Conservation (phyloP, 768 basidiomycete genomes). For the Rhodotorula graminis region DNA sequence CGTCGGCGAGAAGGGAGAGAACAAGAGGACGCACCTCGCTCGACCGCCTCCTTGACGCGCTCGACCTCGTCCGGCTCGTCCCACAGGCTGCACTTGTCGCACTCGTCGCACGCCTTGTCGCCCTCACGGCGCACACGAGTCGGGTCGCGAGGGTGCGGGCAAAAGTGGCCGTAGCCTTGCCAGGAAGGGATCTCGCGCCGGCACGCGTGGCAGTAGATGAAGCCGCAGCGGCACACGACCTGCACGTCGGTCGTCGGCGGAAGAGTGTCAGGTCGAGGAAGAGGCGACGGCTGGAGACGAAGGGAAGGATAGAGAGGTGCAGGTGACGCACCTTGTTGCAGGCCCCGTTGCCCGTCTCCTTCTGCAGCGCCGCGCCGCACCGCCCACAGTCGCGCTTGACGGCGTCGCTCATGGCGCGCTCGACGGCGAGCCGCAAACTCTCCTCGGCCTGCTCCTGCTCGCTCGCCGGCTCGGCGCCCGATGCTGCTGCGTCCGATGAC, state of each 20-base stretch:
- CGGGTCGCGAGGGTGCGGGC: slow-evolving; percentile 1
- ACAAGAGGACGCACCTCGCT: neutral
- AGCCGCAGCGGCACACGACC: slow-evolving; percentile 25
- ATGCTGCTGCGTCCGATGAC: neutral
- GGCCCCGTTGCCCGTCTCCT: neutral
- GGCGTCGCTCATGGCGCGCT: slow-evolving; percentile 23
- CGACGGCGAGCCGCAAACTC: slow-evolving; percentile 12
- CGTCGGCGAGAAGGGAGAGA: no score
- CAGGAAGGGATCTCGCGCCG: neutral
- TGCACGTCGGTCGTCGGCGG: neutral
- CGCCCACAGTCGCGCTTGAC: slow-evolving; percentile 1
- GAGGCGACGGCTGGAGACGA: no score
- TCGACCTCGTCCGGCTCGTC: slow-evolving; percentile 2
- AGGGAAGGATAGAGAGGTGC: neutral
- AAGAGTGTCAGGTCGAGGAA: neutral
- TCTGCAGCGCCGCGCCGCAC: slow-evolving; percentile 8
- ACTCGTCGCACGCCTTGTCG: neutral
- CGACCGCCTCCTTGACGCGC: neutral
- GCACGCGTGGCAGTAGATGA: slow-evolving; percentile 10
- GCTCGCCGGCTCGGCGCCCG: neutral
- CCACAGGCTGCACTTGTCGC: slow-evolving; percentile 2
- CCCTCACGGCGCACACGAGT: no score
- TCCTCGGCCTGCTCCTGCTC: slow-evolving; percentile 11
- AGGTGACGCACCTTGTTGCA: slow-evolving; percentile 27
- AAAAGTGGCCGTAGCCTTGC: slow-evolving; percentile 15